These are phyloP conservation scores for Panaeolus cyanescens DNA, from an alignment of 768 basidiomycete genomes.

Conservation along the genomic window DNA sequence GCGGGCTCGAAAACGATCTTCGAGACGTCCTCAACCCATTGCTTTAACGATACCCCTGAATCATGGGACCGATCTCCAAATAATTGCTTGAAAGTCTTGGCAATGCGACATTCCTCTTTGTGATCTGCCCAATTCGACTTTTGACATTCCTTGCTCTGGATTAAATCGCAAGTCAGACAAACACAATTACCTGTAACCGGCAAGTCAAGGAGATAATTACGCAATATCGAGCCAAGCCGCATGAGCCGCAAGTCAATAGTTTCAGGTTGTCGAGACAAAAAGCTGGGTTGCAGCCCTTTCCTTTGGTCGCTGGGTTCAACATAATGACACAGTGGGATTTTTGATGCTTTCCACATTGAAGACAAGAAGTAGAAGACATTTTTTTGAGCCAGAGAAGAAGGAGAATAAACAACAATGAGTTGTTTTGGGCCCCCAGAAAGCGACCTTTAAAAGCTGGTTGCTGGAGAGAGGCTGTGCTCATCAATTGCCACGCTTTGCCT, in stretches of 20 bases:
- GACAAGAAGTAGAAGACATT: background rate
- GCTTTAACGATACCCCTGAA: background rate
- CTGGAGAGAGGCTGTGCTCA: too few relatives aligned
- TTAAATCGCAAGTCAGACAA: background rate
- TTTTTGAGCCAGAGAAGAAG: background rate
- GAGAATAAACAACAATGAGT: too few relatives aligned
- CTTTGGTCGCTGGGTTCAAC: background rate
- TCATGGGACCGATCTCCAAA: background rate
- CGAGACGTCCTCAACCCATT: background rate
- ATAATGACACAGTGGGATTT: background rate
- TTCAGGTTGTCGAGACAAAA: background rate
- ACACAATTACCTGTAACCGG: too few relatives aligned
- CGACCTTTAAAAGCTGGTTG: too few relatives aligned
- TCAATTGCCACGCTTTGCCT: background rate
- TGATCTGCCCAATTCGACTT: background rate
- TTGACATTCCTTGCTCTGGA: background rate
- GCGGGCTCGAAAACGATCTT: background rate
- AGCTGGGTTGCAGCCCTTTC: background rate
- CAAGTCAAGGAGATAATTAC: background rate
- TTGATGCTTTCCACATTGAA: background rate
- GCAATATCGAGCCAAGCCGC: background rate
- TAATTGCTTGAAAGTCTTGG: background rate
- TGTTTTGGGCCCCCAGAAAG: too few relatives aligned
- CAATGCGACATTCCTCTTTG: background rate
- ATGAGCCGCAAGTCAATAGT: background rate